Conservation (phyloP, 2,329 filamentous ascomycete species). For the Sporothrix brunneoviolacea region DNA sequence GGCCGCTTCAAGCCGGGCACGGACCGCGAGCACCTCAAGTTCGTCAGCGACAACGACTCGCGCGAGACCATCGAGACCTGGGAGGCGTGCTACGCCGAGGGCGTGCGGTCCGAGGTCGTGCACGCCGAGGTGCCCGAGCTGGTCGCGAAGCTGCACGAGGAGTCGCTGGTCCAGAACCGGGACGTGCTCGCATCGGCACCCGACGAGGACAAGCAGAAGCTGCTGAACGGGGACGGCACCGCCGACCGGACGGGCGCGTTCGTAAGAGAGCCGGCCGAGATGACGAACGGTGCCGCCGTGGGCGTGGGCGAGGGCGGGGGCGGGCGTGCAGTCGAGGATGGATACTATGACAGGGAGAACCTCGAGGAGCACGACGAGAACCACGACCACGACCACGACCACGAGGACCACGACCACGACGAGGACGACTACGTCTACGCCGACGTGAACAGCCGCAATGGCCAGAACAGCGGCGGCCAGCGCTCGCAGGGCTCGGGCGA, state of each 20-base stretch:
- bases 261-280: constrained; percentile 61
- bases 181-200: constrained; percentile 70
- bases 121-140: constrained; percentile 64
- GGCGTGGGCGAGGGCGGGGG: constrained; percentile 1
- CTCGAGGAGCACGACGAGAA: not conserved
- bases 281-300: constrained; percentile 20
- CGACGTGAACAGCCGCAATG: not conserved
- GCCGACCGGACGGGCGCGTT: constrained; percentile 86
- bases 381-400: constrained; percentile 3
- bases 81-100: constrained; percentile 86
- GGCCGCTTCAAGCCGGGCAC: constrained; percentile 85
- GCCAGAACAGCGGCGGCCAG: not conserved
- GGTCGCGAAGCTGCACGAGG: constrained; percentile 71
- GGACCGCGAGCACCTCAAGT: constrained; percentile 75
- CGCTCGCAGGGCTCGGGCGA: constrained; percentile 1
- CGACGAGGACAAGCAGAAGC: constrained; percentile 66
- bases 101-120: constrained; percentile 67
- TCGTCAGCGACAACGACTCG: constrained; percentile 79
- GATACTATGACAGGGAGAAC: no score
- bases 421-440: not conserved
- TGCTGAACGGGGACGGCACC: constrained; percentile 73
- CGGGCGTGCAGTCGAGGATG: no score
- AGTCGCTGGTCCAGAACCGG: constrained; percentile 70
- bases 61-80: constrained; percentile 92
- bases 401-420: not conserved